Evolutionary conservation across 2,329 filamentous ascomycete genomes (phyloP), one percentile per base, ranked within the genome.

Genomic region (Fusarium chaquense): DNA sequence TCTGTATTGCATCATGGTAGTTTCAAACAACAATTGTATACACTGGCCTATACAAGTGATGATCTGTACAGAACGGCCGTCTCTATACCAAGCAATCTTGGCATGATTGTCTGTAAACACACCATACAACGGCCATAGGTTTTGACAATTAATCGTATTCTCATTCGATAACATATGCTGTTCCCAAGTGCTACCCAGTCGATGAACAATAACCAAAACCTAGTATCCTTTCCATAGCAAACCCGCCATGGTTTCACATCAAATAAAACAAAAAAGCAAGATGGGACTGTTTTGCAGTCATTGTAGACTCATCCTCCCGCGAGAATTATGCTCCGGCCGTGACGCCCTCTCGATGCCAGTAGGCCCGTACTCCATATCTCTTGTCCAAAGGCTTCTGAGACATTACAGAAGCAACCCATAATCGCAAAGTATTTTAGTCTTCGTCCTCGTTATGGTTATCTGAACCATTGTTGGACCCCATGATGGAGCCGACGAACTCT

Each of bases 401-500:
- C 12, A 45, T 24, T n/a, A 9, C 24, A 50, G 16, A 52, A 52
- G n/a, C 12, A 51, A 16, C 5, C 6, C 13, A 18, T 9, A 26
- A n/a, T 41, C 33, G 28, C 24, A 26, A 22, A 28, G n/a, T 22
- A 51, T 43, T 67, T 24, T 57, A 68, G 50, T 79, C 77, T 8
- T 69, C 67, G 56, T 73, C 71, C 32, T 78, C 76, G 22, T 77
- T 72, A 26, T 77, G 65, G n/a, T 65, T 65, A 47, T 82, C 81
- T 5, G 79, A 76, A 18, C 72, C 76, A 30, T 78, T 80, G 55
- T 81, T 86, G 12, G 86, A 84, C 4, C 90, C 89, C 72, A 87
- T 84, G 51, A 92, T 82, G 28, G 87, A 90, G 67, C 85, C 87
- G 68, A 98, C 93, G 81, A 98, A 98, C 62, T 99, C 96, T 67